Conservation (phyloP, 352 stramenopile species). For the Aphanomyces euteiches region DNA sequence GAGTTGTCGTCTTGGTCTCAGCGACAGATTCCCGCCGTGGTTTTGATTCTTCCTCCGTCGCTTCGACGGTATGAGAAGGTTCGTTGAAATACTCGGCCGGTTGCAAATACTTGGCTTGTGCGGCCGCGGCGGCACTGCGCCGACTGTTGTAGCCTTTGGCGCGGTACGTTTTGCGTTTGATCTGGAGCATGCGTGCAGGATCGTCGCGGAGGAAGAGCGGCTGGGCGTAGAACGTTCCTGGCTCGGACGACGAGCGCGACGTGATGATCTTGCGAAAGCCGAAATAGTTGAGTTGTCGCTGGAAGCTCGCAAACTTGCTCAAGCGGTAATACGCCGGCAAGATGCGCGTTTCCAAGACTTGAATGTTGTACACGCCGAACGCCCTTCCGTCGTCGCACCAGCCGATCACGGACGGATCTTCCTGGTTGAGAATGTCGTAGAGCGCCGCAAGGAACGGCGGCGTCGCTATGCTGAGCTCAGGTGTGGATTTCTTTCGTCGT, state of each 20-base stretch:
- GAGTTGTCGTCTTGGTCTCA: background rate
- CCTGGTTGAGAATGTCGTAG: conserved; percentile 58
- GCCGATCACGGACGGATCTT: conserved; percentile 50
- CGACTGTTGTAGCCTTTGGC: conserved; percentile 8
- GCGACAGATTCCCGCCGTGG: background rate
- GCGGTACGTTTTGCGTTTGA: conserved; percentile 51
- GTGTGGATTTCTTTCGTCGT: background rate
- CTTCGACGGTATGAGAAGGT: too few species aligned
- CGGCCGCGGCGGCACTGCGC: background rate
- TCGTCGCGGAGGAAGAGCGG: conserved; percentile 57
- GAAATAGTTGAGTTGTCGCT: conserved; percentile 77
- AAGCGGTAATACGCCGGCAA: conserved; percentile 73
- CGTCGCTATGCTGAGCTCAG: conserved; percentile 32
- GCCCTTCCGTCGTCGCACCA: conserved; percentile 65
- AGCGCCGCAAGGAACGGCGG: conserved; percentile 62
- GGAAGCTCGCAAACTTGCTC: conserved; percentile 74
- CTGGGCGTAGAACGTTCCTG: conserved; percentile 66
- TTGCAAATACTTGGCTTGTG: background rate
- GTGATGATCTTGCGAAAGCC: conserved; percentile 79
- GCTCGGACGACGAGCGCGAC: conserved; percentile 32
- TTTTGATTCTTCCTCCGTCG: background rate
- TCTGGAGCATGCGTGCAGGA: conserved; percentile 63
- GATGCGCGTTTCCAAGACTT: conserved; percentile 51
- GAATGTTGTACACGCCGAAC: conserved; percentile 60
- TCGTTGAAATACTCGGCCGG: too few species aligned